Evolutionary conservation across 345 rosid genomes (phyloP).

Genomic region (Psidium guajava): DNA sequence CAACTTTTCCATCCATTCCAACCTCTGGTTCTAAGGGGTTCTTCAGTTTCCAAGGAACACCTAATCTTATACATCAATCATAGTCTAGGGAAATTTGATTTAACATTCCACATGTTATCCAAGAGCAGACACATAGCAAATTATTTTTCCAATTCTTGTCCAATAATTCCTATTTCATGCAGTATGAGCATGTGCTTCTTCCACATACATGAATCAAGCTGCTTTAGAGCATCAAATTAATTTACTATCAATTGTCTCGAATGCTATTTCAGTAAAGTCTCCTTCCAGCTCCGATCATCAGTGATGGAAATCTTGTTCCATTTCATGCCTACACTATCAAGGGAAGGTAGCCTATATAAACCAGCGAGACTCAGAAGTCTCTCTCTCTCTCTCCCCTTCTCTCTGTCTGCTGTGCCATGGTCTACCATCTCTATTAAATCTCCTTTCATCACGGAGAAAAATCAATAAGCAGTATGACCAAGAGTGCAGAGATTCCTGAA

Average conservation of each 20-base stretch:
- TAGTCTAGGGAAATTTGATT: background rate
- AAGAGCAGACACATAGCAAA: background rate
- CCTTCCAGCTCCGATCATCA: background rate
- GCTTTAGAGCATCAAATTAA: background rate
- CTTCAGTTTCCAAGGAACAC: background rate
- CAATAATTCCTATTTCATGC: background rate
- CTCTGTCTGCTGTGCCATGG: background rate
- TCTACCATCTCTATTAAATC: no score
- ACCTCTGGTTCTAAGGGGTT: background rate
- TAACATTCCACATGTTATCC: background rate
- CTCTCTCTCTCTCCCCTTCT: no score
- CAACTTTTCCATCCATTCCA: background rate
- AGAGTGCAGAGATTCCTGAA: background rate
- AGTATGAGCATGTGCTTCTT: background rate
- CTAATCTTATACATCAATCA: background rate
- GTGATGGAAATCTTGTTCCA: background rate
- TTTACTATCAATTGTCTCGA: background rate
- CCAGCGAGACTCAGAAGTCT: background rate
- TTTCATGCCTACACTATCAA: background rate
- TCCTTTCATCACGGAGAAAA: no score
- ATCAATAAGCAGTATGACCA: background rate
- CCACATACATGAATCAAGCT: background rate
- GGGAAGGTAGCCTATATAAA: background rate
- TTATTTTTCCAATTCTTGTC: background rate
- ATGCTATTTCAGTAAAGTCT: background rate